phyloP scores from a whole-genome alignment of 139 green algal species.

The Tetradesmus obliquus region DNA sequence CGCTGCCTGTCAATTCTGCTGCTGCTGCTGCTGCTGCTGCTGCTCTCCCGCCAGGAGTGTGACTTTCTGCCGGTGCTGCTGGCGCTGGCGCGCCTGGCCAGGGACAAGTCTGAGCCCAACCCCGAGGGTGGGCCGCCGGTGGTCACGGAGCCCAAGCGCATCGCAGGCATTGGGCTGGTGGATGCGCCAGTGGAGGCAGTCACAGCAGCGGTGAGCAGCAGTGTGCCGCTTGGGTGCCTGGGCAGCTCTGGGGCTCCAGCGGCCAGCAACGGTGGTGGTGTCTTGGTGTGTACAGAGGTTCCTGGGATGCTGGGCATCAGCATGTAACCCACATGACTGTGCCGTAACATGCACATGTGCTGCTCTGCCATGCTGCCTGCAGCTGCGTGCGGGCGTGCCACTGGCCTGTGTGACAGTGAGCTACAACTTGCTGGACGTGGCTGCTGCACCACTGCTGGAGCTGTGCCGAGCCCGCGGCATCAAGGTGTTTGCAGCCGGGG shows the following conservation, averaged over 20 bases:
- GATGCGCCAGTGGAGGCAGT: not conserved
- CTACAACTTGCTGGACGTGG: slow-evolving; percentile 28
- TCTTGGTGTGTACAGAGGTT: no score
- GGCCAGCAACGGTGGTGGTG: not conserved
- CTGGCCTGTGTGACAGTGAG: slow-evolving; percentile 12
- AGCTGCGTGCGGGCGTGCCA: slow-evolving; percentile 34
- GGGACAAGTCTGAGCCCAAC: not conserved
- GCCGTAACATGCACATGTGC: not conserved
- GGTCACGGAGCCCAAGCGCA: not conserved
- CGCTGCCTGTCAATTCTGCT: not conserved
- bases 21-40: not conserved
- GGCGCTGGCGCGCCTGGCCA: slow-evolving; percentile 1
- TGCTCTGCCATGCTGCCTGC: not conserved
- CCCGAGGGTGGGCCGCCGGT: not conserved
- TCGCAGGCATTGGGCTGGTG: slow-evolving; percentile 10
- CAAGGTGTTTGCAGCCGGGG: slow-evolving; percentile 23
- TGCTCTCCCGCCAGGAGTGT: slow-evolving; percentile 9
- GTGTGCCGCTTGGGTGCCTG: not conserved
- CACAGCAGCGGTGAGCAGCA: slow-evolving; percentile 15
- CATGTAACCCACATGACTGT: not conserved
- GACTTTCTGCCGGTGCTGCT: slow-evolving; percentile 31
- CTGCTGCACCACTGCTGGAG: slow-evolving; percentile 1
- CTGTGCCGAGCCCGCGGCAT: not conserved
- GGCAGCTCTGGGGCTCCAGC: not conserved
- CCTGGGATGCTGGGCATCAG: no score